Conservation (phyloP, 2,329 filamentous ascomycete species). For the Claviceps maximensis region DNA sequence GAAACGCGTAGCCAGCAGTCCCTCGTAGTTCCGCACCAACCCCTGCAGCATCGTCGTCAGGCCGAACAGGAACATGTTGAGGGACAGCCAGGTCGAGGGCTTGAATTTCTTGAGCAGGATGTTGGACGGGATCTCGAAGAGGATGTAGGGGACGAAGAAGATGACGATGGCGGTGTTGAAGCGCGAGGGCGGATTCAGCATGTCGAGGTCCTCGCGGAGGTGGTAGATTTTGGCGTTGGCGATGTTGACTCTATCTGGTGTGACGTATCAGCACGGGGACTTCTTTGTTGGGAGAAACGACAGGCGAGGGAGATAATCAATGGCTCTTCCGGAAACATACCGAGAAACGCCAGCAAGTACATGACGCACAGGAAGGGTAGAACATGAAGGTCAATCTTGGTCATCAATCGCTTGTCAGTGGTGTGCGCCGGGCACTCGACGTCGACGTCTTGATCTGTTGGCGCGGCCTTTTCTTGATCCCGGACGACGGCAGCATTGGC, state of each 20-base stretch:
- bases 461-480: background rate
- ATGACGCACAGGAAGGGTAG: constrained; percentile 61
- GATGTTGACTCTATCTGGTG: constrained; percentile 52
- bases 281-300: no score
- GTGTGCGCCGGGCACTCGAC: constrained; percentile 36
- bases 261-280: no score
- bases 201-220: constrained; percentile 47
- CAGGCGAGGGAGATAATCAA: no score
- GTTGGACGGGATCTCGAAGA: constrained; percentile 55
- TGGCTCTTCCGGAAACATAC: constrained; percentile 20
- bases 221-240: constrained; percentile 61
- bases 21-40: constrained; percentile 62
- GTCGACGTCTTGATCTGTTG: constrained; percentile 5
- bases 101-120: constrained; percentile 51
- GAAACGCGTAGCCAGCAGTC: constrained; percentile 68
- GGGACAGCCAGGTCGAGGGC: constrained; percentile 58
- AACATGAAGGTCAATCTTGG: constrained; percentile 57
- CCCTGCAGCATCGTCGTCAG: constrained; percentile 65
- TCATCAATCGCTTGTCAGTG: constrained; percentile 51
- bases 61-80: constrained; percentile 78
- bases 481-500: no score
- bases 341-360: constrained; percentile 57
- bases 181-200: constrained; percentile 34
- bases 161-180: constrained; percentile 69
- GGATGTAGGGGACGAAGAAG: constrained; percentile 68